Conservation (phyloP, 2,329 filamentous ascomycete genomes). For the Fusarium albidum region DNA sequence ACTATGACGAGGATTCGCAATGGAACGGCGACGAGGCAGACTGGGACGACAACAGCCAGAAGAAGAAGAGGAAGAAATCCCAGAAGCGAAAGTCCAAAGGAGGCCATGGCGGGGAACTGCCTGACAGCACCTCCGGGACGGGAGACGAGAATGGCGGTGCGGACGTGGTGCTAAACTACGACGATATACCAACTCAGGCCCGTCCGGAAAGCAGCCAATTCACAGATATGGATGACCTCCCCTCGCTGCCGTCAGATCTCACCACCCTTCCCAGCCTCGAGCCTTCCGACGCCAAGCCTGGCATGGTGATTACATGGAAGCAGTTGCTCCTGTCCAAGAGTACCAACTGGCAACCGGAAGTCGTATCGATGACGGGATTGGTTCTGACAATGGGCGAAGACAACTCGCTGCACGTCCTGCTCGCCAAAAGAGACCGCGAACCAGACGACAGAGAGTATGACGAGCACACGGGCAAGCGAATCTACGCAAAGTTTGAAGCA, state of each 20-base stretch:
- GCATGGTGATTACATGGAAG: conserved; percentile 76
- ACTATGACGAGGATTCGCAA: conserved; percentile 41
- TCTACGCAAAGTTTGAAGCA: conserved; percentile 82
- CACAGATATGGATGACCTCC: conserved; percentile 67
- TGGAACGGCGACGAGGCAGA: conserved; percentile 40
- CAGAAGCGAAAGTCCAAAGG: conserved; percentile 48
- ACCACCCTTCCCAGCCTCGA: conserved; percentile 60
- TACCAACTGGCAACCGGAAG: conserved; percentile 71
- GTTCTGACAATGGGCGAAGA: conserved; percentile 65
- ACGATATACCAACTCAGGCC: conserved; percentile 44
- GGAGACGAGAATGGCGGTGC: conserved; percentile 25
- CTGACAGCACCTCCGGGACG: conserved; percentile 4
- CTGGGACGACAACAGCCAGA: conserved; percentile 47
- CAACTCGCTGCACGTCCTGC: conserved; percentile 62
- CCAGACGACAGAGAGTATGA: conserved; percentile 68
- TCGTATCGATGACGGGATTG: conserved; percentile 71
- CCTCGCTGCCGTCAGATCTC: conserved; percentile 66
- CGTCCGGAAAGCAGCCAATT: conserved; percentile 52
- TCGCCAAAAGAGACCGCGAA: conserved; percentile 74
- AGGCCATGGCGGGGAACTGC: conserved; percentile 11
- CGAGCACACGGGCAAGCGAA: conserved; percentile 71
- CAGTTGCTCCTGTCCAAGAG: conserved; percentile 67
- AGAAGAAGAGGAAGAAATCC: conserved; percentile 47
- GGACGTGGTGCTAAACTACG: conserved; percentile 52
- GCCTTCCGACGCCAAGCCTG: conserved; percentile 57